phyloP scores from a whole-genome alignment of 2,329 filamentous ascomycete species.

The Exophiala mesophila region DNA sequence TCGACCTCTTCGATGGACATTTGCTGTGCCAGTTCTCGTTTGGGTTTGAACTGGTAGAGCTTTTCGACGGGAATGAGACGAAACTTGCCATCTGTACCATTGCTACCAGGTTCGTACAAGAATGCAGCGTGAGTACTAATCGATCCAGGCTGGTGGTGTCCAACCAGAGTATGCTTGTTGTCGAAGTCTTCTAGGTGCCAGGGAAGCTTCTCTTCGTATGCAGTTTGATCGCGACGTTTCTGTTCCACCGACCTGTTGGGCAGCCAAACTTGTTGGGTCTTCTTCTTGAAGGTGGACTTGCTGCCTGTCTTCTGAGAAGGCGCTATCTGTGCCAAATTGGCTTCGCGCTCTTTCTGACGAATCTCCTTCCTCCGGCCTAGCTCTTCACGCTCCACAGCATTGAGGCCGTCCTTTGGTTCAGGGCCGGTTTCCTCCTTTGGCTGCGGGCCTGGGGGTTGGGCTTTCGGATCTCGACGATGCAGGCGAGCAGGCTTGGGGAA shows the following conservation, averaged over 20 bases:
- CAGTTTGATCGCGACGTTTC: constrained; percentile 57
- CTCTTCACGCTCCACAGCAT: constrained; percentile 39
- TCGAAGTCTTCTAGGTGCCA: constrained; percentile 98
- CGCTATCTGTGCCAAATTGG: constrained; percentile 88
- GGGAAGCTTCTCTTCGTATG: constrained; percentile 91
- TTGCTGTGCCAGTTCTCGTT: constrained; percentile 71
- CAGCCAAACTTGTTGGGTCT: constrained; percentile 78
- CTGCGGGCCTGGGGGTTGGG: constrained; percentile 47
- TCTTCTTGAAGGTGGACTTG: constrained; percentile 66
- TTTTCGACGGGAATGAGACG: constrained; percentile 85
- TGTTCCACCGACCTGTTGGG: constrained; percentile 66
- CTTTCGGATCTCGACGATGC: constrained; percentile 80
- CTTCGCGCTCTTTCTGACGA: constrained; percentile 76
- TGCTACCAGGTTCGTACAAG: constrained; percentile 57
- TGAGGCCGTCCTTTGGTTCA: constrained; percentile 59
- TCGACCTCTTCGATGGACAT: constrained; percentile 82
- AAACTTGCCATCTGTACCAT: constrained; percentile 57
- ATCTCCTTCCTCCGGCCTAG: constrained; percentile 51
- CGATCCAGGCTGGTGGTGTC: constrained; percentile 81
- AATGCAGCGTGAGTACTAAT: constrained; percentile 78
- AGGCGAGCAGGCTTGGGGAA: constrained; percentile 85
- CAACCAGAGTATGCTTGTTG: constrained; percentile 89
- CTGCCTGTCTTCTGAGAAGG: constrained; percentile 67
- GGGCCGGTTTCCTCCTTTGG: constrained; percentile 37
- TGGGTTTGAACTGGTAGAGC: constrained; percentile 83